A percentile compares a stretch with the other conserved stretches of the same genome.
Conservation (phyloP, 306 rosid genomes). For the Morella rubra region DNA sequence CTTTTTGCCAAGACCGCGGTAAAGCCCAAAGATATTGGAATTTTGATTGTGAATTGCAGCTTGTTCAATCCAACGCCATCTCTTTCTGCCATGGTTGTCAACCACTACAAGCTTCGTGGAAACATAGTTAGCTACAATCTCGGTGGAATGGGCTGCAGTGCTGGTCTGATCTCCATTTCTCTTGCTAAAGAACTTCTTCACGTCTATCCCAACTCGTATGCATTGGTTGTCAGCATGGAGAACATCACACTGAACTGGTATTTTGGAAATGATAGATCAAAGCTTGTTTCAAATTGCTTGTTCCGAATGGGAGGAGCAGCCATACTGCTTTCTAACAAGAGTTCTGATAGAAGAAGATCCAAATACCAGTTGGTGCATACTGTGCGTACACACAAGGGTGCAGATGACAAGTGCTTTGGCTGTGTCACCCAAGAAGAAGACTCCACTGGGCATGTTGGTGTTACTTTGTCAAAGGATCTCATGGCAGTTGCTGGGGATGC, state of each 20-base stretch:
- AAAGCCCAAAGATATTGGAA: slow-evolving; percentile 83
- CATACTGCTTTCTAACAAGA: slow-evolving; percentile 67
- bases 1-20: slow-evolving; percentile 66
- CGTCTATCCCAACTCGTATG: slow-evolving; percentile 83
- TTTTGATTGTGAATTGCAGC: slow-evolving; percentile 85
- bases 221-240: slow-evolving; percentile 86
- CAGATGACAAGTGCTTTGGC: slow-evolving; percentile 80
- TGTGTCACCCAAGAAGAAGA: slow-evolving; percentile 95
- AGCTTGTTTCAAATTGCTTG: slow-evolving; percentile 82
- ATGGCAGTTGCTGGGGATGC: slow-evolving; percentile 97
- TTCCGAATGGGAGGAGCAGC: slow-evolving; percentile 96
- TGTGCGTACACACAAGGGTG: slow-evolving; percentile 84
- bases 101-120: slow-evolving; percentile 89
- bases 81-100: slow-evolving; percentile 84
- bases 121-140: slow-evolving; percentile 71
- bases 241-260: slow-evolving; percentile 95
- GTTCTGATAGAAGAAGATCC: slow-evolving; percentile 77
- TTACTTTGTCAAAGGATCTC: slow-evolving; percentile 82
- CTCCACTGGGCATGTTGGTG: slow-evolving; percentile 64
- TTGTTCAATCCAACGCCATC: slow-evolving; percentile 90
- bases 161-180: slow-evolving; percentile 81
- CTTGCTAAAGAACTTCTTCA: slow-evolving; percentile 90
- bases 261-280: slow-evolving; percentile 84
- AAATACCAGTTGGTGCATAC: slow-evolving; percentile 66
- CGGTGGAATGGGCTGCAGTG: slow-evolving; percentile 98